Base-by-base conservation (phyloP, 352 stramenopile species). In the Discostella stelligera region DNA sequence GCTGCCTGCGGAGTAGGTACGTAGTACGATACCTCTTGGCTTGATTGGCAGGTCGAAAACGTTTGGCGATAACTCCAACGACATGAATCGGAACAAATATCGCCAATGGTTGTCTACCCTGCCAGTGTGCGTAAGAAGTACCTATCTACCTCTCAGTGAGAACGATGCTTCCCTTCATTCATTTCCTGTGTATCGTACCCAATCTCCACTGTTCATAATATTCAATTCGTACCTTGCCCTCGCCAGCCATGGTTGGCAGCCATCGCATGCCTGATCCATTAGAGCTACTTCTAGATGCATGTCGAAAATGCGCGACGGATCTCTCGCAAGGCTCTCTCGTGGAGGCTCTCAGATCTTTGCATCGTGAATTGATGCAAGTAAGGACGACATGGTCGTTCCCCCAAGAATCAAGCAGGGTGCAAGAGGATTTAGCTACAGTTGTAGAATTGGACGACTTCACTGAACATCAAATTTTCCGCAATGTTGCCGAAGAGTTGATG, bases 401-500 rank as follows among this genome's bases (percentile, higher is more conserved):
- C 55, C 23, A 41, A 67, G 25, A 67, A 67, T 21, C 60, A 46
- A 67, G 41, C 58, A 3, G 21, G 46, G 41, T 60, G 3, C 5
- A 46, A 20, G 27, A 58, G 50, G 14, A 41, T 3, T 14, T 39
- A 10, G 11, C 41, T 39, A 41, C 46, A 44, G 2, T 39, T 37
- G 39, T 20, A 54, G n/a, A 18, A 18, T 53, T 25, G 16, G 10
- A 49, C 46, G 21, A 37, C 62, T 49, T 30, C n/a, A 25, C 50
- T 37, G 39, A 62, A 16, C 44, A 65, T 66, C n/a, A 68, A 44
- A 74, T 70, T 46, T 46, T 70, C 18, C 60, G 59, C 16, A 30
- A 54, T 46, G 46, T 83, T 71, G 56, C 65, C 44, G 49, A 66
- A 49, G 30, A 71, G 39, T 66, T 83, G 41, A 75, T 83, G 25